Conservation (phyloP, 202 grass and related monocot genomes). For the Schoenoplectus triqueter region DNA sequence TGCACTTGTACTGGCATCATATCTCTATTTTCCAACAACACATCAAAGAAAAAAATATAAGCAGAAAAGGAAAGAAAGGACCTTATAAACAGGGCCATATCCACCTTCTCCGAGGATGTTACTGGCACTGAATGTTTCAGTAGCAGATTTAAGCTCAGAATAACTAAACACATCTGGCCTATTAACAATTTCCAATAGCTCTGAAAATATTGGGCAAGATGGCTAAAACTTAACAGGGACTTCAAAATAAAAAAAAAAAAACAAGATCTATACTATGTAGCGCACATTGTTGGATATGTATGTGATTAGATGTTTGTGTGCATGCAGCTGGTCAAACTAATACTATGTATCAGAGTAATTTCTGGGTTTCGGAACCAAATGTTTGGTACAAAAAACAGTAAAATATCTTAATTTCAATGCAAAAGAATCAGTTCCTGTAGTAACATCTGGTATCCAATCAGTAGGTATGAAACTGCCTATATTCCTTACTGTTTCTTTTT, state of each 20-base stretch:
- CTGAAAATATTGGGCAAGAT: constrained; percentile 47
- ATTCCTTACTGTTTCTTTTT: neutral
- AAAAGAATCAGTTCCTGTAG: neutral
- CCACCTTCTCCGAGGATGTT: constrained; percentile 88
- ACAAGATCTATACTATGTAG: neutral
- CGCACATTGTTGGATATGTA: neutral
- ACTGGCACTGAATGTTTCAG: constrained; percentile 66
- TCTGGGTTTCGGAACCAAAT: neutral
- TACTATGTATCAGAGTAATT: neutral
- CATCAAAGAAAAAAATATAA: neutral
- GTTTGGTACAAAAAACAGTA: neutral
- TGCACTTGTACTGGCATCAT: neutral
- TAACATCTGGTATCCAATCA: too few relatives aligned
- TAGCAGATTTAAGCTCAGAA: constrained; percentile 64
- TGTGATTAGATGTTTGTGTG: neutral
- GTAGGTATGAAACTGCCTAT: neutral
- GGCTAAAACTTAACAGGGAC: neutral
- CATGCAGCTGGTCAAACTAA: neutral
- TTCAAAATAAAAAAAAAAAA: neutral
- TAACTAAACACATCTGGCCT: constrained; percentile 69
- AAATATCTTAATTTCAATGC: neutral
- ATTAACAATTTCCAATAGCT: constrained; percentile 58
- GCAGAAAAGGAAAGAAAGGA: constrained; percentile 18
- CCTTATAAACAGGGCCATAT: constrained; percentile 79
- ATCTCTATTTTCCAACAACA: neutral